Percentiles rank a stretch among this genome's conserved stretches.
These are phyloP conservation scores for Hibiscus syriacus DNA, from an alignment of 345 rosid species.

Conservation along the genomic window DNA sequence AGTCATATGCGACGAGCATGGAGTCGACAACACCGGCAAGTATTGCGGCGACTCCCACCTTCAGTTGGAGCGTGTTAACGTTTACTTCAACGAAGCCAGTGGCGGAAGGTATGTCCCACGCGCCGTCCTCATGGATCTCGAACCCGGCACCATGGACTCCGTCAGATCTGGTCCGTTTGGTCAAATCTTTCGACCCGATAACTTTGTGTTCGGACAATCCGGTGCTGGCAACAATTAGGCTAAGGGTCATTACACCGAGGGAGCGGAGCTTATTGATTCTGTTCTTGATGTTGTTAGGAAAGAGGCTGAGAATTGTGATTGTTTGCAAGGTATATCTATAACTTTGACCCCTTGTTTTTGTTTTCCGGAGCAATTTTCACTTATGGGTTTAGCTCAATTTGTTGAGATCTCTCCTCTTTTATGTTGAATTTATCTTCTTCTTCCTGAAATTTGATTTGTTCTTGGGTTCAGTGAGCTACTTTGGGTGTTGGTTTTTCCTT, in stretches of 20 bases:
- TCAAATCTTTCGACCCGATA: conserved; percentile 8
- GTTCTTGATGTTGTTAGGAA: conserved; percentile 14
- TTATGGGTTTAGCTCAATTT: background rate
- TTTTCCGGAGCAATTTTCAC: background rate
- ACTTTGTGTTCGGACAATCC: conserved; percentile 13
- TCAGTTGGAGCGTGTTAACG: conserved; percentile 9
- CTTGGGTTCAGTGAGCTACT: background rate
- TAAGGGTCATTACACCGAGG: conserved; percentile 13
- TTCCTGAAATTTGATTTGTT: background rate
- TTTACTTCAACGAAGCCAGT: conserved; percentile 9
- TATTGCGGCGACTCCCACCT: conserved; percentile 8
- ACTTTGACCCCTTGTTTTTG: background rate
- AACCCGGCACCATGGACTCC: conserved; percentile 11
- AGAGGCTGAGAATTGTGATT: conserved; percentile 14
- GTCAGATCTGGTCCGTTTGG: conserved; percentile 14
- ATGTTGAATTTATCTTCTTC: background rate
- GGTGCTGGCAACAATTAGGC: conserved; percentile 13
- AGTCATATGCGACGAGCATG: conserved; percentile 11
- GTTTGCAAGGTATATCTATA: conserved; percentile 4
- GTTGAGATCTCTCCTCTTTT: background rate
- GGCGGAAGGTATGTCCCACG: conserved; percentile 9
- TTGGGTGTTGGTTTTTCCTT: background rate
- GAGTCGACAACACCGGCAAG: conserved; percentile 9
- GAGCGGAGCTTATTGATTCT: conserved; percentile 11
- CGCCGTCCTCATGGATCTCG: conserved; percentile 10